Base-by-base conservation (phyloP, 768 basidiomycete species). In the Termitomyces sp. region DNA sequence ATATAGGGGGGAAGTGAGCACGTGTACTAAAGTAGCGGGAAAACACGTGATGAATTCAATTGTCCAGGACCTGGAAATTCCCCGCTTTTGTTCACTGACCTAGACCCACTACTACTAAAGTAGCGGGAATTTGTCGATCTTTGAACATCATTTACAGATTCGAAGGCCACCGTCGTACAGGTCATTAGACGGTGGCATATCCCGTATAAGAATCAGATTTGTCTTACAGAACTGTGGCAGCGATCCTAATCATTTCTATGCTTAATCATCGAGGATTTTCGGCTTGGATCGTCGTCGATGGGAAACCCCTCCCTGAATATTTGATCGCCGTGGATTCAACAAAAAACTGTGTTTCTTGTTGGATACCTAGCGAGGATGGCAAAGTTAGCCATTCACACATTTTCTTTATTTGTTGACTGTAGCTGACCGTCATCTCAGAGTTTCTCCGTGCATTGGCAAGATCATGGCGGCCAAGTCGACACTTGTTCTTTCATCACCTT, bases 401-500 rank as follows among this genome's bases (percentile, higher is more conserved):
- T 39, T 18, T 30, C n/a, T 30, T n/a, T 45, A 20, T 54, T 44
- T 36, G 20, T 57, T 53, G 49, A 24, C n/a, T 49, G 30, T 18
- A 57, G 22, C 18, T 61, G 46, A 60, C 27, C 16, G 9, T 34
- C 33, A 18, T 24, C 42, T 37, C 62, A 89, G 87, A 68, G 62
- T 6, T 89, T 89, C 68, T 73, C 75, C 4, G 79, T 89, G 0
- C 78, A 83, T 63, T 90, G 88, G 88, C 77, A 74, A 42, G 88
- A 90, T 65, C 74, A 79, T 57, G 87, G 81, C 34, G 76, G 81
- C 39, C 67, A 68, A 31, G 67, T 82, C 6, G 77, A 82, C 55
- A 82, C 84, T 4, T 87, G 84, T 58, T 72, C 79, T 0, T 89
- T 79, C 65, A 82, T 91, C 22, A 75, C 74, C n/a, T 70, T 90